A percentile compares a stretch with the other conserved stretches of the same genome.
Evolutionary conservation across 2,329 filamentous ascomycete species (phyloP).

Genomic region (Talaromyces sp.): DNA sequence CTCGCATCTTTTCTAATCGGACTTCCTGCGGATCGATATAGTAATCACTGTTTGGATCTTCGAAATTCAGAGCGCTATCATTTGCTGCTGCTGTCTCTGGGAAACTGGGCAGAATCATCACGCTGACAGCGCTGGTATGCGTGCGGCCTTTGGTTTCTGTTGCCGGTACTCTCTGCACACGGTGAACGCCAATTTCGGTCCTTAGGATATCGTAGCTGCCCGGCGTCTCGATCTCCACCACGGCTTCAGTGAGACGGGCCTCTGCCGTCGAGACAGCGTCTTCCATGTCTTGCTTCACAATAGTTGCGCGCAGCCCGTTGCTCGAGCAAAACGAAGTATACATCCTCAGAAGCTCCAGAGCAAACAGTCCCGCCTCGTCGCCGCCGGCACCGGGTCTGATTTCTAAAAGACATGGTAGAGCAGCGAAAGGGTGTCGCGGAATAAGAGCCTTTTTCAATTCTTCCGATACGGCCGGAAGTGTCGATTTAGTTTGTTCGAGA

Average conservation of each 20-base stretch:
- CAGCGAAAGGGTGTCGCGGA: constrained; percentile 81
- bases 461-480: constrained; percentile 58
- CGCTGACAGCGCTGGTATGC: constrained; percentile 86
- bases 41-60: constrained; percentile 86
- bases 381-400: constrained; percentile 89
- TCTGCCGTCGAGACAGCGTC: constrained; percentile 51
- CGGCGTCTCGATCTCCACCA: constrained; percentile 71
- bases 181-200: constrained; percentile 87
- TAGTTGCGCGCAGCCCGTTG: constrained; percentile 57
- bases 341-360: constrained; percentile 82
- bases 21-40: constrained; percentile 84
- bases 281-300: constrained; percentile 79
- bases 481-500: constrained; percentile 57
- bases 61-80: constrained; percentile 49
- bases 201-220: constrained; percentile 78
- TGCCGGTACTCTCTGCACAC: constrained; percentile 85
- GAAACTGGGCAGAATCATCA: constrained; percentile 86
- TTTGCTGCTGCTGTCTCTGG: constrained; percentile 48
- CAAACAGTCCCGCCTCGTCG: constrained; percentile 85
- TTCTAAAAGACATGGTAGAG: constrained; percentile 85
- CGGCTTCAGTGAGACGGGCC: constrained; percentile 72
- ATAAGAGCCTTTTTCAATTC: constrained; percentile 72
- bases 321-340: constrained; percentile 73
- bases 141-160: constrained; percentile 88
- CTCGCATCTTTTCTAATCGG: constrained; percentile 79